Evolutionary conservation across 352 stramenopile genomes (phyloP).

Genomic region (Pythium rishiriense): DNA sequence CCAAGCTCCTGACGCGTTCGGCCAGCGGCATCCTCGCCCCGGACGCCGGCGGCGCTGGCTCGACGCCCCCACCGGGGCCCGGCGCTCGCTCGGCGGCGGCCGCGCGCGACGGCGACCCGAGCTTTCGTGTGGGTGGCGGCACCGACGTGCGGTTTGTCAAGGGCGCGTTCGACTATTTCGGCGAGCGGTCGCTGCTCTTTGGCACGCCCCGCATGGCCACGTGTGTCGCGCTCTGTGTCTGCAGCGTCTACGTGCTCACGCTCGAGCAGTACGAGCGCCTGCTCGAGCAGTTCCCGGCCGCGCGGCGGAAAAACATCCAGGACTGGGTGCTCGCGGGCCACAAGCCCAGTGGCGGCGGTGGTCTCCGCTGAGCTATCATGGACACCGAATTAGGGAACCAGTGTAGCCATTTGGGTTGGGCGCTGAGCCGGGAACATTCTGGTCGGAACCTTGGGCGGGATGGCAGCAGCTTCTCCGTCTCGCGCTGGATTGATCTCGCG

Average conservation of each 20-base stretch:
- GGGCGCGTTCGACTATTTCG: constrained; percentile 75
- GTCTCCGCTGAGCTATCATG: background rate
- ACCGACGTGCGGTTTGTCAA: constrained; percentile 63
- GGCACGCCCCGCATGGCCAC: constrained; percentile 68
- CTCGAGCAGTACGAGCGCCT: constrained; percentile 65
- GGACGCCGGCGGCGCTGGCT: background rate
- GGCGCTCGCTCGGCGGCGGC: background rate
- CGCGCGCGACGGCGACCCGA: background rate
- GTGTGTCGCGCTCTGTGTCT: constrained; percentile 69
- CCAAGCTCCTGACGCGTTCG: constrained; percentile 2
- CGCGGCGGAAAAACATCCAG: constrained; percentile 52
- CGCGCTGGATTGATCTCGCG: no score
- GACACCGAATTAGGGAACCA: background rate
- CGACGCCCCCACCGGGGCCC: background rate
- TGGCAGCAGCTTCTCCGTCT: no score
- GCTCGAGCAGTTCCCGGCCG: constrained; percentile 63
- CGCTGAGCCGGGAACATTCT: no score
- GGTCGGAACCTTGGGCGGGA: no score
- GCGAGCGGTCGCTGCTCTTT: constrained; percentile 71
- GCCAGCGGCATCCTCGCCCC: constrained; percentile 19
- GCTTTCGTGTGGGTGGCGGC: background rate
- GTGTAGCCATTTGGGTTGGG: no score
- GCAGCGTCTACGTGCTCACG: constrained; percentile 67
- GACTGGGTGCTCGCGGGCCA: constrained; percentile 44
- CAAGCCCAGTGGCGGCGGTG: background rate